Conservation (phyloP, 768 basidiomycete genomes). For the Naematelia encephala region DNA sequence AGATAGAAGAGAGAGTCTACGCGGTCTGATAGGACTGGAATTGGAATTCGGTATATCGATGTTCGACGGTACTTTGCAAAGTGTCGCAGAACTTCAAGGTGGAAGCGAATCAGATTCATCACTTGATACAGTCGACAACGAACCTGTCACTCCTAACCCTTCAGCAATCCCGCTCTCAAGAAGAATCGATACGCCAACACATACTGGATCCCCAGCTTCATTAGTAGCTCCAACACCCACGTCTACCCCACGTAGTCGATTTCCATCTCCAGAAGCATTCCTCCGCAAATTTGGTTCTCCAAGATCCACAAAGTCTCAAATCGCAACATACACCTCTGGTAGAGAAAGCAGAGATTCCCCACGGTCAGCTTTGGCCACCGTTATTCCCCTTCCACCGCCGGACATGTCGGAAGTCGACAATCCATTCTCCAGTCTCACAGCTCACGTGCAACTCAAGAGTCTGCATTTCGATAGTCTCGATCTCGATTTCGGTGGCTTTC, state of each 20-base stretch:
- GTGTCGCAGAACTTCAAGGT: background rate
- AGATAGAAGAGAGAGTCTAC: background rate
- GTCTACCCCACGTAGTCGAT: conserved; percentile 3
- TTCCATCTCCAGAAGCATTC: conserved; percentile 16
- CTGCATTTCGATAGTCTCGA: conserved; percentile 37
- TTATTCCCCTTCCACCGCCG: background rate
- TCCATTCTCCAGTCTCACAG: conserved; percentile 16
- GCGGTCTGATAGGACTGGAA: background rate
- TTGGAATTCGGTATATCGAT: background rate
- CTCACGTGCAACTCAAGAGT: conserved; percentile 26
- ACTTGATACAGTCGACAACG: background rate
- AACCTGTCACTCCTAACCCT: background rate
- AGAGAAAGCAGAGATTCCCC: conserved; percentile 2
- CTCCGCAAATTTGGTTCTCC: conserved; percentile 12
- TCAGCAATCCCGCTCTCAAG: background rate
- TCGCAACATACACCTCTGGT: conserved; percentile 3
- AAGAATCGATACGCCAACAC: background rate
- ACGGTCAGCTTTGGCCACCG: background rate
- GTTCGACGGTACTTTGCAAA: background rate
- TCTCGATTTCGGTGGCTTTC: conserved; percentile 21
- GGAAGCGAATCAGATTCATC: background rate
- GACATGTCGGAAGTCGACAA: conserved; percentile 4
- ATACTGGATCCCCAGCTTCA: conserved; percentile 1
- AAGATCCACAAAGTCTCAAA: conserved; percentile 3
- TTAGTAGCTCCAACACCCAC: conserved; percentile 8